Conservation (phyloP, 495 filamentous ascomycete species). For the Hypoxylon cercidicola region DNA sequence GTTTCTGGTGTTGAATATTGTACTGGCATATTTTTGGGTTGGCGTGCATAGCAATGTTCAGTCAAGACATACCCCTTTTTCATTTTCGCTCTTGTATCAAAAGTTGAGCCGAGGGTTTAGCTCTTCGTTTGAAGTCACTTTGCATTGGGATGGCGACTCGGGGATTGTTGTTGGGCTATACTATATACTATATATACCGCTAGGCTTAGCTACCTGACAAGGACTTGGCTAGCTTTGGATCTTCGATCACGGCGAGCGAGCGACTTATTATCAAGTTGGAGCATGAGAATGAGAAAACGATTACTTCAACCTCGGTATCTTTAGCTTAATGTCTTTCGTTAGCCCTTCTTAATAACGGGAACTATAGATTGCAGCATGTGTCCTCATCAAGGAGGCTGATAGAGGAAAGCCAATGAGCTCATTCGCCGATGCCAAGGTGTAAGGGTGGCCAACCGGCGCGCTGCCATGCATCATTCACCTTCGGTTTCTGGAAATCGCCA, state of each 20-base stretch:
- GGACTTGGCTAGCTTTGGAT: slow-evolving; percentile 26
- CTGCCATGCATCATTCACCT: slow-evolving; percentile 31
- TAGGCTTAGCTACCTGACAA: slow-evolving; percentile 25
- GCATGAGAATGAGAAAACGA: slow-evolving; percentile 40
- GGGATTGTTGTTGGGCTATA: slow-evolving; percentile 39
- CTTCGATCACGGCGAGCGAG: slow-evolving; percentile 19
- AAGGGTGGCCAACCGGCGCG: slow-evolving; percentile 11
- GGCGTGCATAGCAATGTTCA: slow-evolving; percentile 7
- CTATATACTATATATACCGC: slow-evolving; percentile 23
- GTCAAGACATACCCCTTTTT: slow-evolving; percentile 22
- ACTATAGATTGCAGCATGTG: not conserved
- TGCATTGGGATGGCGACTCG: slow-evolving; percentile 39
- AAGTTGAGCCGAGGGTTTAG: slow-evolving; percentile 19
- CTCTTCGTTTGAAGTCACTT: slow-evolving; percentile 14
- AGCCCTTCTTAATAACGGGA: not conserved
- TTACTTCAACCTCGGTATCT: slow-evolving; percentile 1
- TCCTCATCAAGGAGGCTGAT: not conserved
- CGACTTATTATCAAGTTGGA: slow-evolving; percentile 13
- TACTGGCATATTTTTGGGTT: slow-evolving; percentile 33
- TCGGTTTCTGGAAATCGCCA: slow-evolving; percentile 44
- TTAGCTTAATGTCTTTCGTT: not conserved
- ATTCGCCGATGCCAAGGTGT: slow-evolving; percentile 37
- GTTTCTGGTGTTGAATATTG: slow-evolving; percentile 36
- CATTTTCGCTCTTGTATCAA: slow-evolving; percentile 34
- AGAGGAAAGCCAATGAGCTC: slow-evolving; percentile 16